Evolutionary conservation across 1,284 basidiomycete genomes (phyloP), one percentile per base, ranked within the genome.

Genomic region (Naganishia sp.): DNA sequence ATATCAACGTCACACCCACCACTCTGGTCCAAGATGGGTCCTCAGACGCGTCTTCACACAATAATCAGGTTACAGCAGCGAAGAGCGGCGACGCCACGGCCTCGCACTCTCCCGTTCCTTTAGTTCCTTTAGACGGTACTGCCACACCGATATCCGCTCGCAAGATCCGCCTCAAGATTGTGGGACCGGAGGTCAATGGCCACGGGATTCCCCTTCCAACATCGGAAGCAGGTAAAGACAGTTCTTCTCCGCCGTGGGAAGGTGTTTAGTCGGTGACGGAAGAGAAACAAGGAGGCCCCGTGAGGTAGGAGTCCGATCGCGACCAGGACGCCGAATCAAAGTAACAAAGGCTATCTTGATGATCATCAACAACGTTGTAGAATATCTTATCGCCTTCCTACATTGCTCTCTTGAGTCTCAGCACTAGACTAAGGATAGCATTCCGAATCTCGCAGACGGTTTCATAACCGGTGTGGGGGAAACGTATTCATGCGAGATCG

Each of bases 371-470:
- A 55, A n/a, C 16, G 48, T 52, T 61, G 59, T 61, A 61, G 23
- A 21, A 36, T 42, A 55, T 3, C 16, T 21, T 42, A 55, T 55
- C 53, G 25, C 25, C 48, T 23, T 49, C 18, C 4, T 39, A 39
- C 36, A 39, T 39, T 13, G 36, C 23, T 15, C 23, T 15, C 2
- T 7, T n/a, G 36, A 23, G 28, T 44, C 28, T 33, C 43, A 48
- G 13, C 57, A 64, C n/a, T 49, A 70, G 18, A 75, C 74, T 39
- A 78, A 75, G 28, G 72, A 74, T 33, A 80, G 63, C 70, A 80
- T 68, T 2, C 73, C 77, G 64, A 80, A 79, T 28, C 78, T 70
- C 65, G 78, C 77, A 5, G 76, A 77, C 18, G 77, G 77, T 64
- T 75, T 77, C 13, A 75, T 75, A 9, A 79, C 72, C 2, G 78